Conservation (phyloP, 164 flowering plant species). For the Chimonanthus salicifolius region DNA sequence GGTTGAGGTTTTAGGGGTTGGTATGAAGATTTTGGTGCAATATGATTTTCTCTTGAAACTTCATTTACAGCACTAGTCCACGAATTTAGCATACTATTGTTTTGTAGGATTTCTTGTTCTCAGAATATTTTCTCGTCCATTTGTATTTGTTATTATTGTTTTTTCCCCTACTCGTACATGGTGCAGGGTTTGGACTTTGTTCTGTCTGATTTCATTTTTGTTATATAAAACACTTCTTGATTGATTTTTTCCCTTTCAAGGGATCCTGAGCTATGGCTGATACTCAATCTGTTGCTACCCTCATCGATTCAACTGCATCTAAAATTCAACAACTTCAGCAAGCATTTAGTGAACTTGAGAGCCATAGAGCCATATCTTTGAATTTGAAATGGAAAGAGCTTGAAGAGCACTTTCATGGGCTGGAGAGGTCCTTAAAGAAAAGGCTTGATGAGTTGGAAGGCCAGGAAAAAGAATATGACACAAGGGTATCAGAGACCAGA, state of each 20-base stretch:
- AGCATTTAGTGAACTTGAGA: conserved; percentile 94
- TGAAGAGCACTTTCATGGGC: conserved; percentile 89
- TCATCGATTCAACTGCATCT: conserved; percentile 71
- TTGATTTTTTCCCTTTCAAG: conserved; percentile 7
- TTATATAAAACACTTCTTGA: background rate
- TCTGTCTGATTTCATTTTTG: background rate
- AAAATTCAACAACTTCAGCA: conserved; percentile 94
- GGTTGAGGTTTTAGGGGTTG: background rate
- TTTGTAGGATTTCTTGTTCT: background rate
- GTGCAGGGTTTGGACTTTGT: background rate
- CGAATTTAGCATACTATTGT: background rate
- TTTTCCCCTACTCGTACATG: background rate
- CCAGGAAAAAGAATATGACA: conserved; percentile 72
- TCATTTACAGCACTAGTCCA: background rate
- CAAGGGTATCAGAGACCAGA: conserved; percentile 51
- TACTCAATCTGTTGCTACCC: conserved; percentile 57
- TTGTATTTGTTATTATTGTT: background rate
- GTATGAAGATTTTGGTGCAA: background rate
- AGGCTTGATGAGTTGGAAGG: conserved; percentile 81
- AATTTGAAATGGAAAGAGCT: conserved; percentile 96
- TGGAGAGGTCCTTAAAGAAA: conserved; percentile 85
- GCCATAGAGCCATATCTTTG: conserved; percentile 76
- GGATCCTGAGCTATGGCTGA: conserved; percentile 57
- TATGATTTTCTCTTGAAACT: background rate
- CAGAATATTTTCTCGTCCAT: background rate